Evolutionary conservation across 805 yeast genomes (phyloP), one percentile per base, ranked within the genome.

Genomic region (Saccharomycopsis sp.): DNA sequence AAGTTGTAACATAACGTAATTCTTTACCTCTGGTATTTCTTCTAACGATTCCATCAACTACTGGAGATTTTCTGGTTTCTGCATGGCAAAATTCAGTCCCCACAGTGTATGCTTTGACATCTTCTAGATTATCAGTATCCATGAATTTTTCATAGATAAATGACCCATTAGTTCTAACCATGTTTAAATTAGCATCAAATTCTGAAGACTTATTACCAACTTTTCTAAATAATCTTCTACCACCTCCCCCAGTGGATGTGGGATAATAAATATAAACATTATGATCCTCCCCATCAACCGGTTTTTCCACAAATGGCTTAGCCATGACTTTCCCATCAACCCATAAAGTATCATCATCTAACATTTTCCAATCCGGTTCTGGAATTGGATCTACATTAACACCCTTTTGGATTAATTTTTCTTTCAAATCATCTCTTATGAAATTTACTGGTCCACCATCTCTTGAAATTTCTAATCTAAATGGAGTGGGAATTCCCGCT

Each of bases 211-310:
- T 92, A 64, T 92, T 92, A 45, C 97, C 98, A 45, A 92, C 94
- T 57, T 92, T 92, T 49, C 99, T 71, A 65, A 92, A 92, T 47
- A 92, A 64, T 38, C 94, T 70, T 46, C 99, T 71, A 21, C 99
- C 99, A 49, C 99, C 99, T 42, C 99, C 99, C 34, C 99, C 99
- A 39, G 82, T 81, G 44, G 80, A 72, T 42, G 74, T 72, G 27
- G 88, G 81, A 58, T 89, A 92, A 61, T 92, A 92, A 30, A 92
- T 88, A 58, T 81, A 84, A 35, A 92, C 89, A 55, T 92, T 92
- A 61, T 92, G 99, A 60, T 92, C 96, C 61, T 92, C 99, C 40
- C 99, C 99, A 59, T 92, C 96, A 3, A 88, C 97, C 1, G 99
- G 99, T 52, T 92, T 92, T 59, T 92, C 99, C 26, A 92, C 98